Evolutionary conservation across 495 filamentous ascomycete genomes (phyloP), one percentile per base, ranked within the genome.

Genomic region (Cladorrhinum samala): DNA sequence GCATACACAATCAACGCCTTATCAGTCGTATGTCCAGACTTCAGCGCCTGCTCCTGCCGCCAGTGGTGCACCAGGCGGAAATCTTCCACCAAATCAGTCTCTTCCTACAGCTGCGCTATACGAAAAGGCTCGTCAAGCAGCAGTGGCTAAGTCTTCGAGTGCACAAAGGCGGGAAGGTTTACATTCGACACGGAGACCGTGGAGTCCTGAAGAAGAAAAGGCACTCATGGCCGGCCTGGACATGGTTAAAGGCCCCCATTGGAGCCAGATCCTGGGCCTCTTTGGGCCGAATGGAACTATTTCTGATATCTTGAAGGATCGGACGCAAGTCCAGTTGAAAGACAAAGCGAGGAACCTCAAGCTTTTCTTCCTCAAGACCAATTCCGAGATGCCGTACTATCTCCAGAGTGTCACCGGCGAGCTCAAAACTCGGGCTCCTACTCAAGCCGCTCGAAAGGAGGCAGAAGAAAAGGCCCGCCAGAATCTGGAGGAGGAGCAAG

Each of bases 341-440:
- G 91, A 97, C 63, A 97, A 97, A 66, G 91, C 91, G 8, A 78
- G 91, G 33, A 97, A 97, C 52, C 67, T 97, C 50, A 97, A 97
- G 67, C 78, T 97, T 0, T 95, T 95, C 72, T 96, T 96, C 68
- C 72, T 97, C 47, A 97, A 97, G 72, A 92, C 85, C 21, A 87
- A 86, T 14, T 91, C 89, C 14, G 92, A 97, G 64, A 92, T 97
- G 54, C 91, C 91, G 0, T 89, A 89, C 60, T 94, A 94, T 54
- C 73, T 97, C 25, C 85, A 91, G 63, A 88, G 84, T 43, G 91
- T 97, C 27, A 97, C 91, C 0, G 91, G 91, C 11, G 92, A 97
- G 64, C 71, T 97, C 51, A 95, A 95, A 68, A 96, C 91, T 2
- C 76, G 92, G n/a, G 91, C 87, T 0, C 89, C 88, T 1, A 83